Evolutionary conservation across 2,329 filamentous ascomycete genomes (phyloP), one percentile per base, ranked within the genome.

Genomic region (Paraphaeosphaeria minitans): DNA sequence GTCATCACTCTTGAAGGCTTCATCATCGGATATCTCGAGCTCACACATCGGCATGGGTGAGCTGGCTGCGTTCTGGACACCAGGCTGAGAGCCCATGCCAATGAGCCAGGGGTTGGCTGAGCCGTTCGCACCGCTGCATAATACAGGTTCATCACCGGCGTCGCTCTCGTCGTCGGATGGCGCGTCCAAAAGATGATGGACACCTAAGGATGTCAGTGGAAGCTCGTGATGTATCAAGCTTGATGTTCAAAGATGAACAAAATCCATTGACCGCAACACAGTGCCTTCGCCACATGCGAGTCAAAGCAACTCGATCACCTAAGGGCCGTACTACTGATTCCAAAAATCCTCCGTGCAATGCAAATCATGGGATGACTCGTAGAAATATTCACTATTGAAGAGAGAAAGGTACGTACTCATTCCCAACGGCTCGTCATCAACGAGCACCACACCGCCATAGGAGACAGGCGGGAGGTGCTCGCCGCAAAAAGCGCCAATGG

Each of bases 141-240:
- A 75, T 19, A 71, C 61, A 16, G 67, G 60, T 16, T 76, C 66
- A 39, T 68, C 79, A 14, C 75, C 75, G 29, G 71, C 73, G 4
- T 81, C 78, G 4, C 76, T 78, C 39, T 85, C 83, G 45, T 84
- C 83, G 46, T 80, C 76, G 58, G 84, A 85, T 12, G 85, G 80
- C 13, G 80, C 78, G 68, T 97, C 94, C 2, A 98, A 85, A 87
- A 98, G 94, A 75, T 98, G 94, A 71, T 98, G 94, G 0, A 98
- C 94, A 22, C 56, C 56, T 58, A 39, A 4, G 8, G 9, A 35
- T 46, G 46, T 58, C 31, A 58, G 24, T 33, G 43, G 29, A 12
- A 33, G 41, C 29, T 14, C 14, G 14, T 14, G 2, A 14, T 9
- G 4, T 29, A 6, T 10, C 16, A 48, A 24, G 6, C n/a, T 10